Conservation (phyloP, 2,329 filamentous ascomycete species). For the Ophiostoma ips region DNA sequence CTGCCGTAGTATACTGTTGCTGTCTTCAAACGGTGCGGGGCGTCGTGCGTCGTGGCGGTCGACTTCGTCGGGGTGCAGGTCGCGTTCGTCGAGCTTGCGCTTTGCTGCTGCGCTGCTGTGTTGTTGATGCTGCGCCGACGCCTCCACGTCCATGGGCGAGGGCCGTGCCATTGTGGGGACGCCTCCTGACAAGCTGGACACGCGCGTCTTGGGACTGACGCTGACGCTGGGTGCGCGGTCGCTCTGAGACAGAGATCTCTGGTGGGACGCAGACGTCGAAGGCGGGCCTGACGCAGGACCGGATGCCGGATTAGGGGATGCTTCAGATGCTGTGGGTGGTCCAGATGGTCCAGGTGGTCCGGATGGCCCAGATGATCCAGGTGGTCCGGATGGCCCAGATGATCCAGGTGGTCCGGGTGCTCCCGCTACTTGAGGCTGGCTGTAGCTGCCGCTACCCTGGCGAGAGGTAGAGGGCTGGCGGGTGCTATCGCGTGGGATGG, state of each 20-base stretch:
- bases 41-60: slow-evolving; percentile 32
- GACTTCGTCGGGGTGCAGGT: slow-evolving; percentile 35
- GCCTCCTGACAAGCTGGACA: slow-evolving; percentile 37
- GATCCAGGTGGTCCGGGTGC: too few species aligned
- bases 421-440: slow-evolving; percentile 29
- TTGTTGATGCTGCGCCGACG: slow-evolving; percentile 16
- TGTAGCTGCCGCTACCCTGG: slow-evolving; percentile 6
- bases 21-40: slow-evolving; percentile 32
- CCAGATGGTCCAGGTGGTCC: slow-evolving; percentile 8
- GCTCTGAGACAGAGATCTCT: slow-evolving; percentile 38
- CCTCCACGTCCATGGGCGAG: slow-evolving; percentile 19
- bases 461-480: slow-evolving; percentile 12
- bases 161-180: slow-evolving; percentile 11
- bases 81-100: slow-evolving; percentile 34
- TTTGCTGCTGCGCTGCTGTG: slow-evolving; percentile 28
- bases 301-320: too few species aligned
- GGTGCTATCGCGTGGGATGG: not conserved
- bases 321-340: not conserved
- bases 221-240: slow-evolving; percentile 60
- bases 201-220: slow-evolving; percentile 63
- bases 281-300: not conserved
- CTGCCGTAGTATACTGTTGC: slow-evolving; percentile 8
- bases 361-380: too few species aligned
- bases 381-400: too few species aligned
- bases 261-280: slow-evolving; percentile 17